Percentiles rank a stretch among this genome's conserved stretches.
Evolutionary conservation across 768 basidiomycete genomes (phyloP).

Genomic region (Plicaturopsis crispa): DNA sequence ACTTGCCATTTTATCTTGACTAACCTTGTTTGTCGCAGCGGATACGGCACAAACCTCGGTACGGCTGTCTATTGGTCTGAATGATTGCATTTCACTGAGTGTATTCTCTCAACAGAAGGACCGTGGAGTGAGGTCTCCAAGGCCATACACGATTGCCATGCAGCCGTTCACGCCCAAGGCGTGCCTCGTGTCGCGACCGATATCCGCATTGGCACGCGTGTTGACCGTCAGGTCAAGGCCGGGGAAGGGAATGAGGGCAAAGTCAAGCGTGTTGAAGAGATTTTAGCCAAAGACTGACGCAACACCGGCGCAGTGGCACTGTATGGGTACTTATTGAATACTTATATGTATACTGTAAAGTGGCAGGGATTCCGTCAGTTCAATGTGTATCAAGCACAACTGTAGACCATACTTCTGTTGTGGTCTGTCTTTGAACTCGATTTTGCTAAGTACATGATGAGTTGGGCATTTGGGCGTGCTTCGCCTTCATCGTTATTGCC

Average conservation of each 20-base stretch:
- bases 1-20: too few species aligned
- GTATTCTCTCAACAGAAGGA: conserved; percentile 53
- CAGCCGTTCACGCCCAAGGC: conserved; percentile 74
- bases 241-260: conserved; percentile 77
- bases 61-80: conserved; percentile 13
- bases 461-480: too few species aligned
- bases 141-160: conserved; percentile 89
- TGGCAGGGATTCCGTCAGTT: too few species aligned
- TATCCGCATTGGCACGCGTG: conserved; percentile 89
- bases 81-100: too few species aligned
- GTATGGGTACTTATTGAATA: too few species aligned
- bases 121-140: conserved; percentile 80
- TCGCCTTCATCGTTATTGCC: too few species aligned
- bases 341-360: too few species aligned
- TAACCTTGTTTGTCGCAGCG: too few species aligned
- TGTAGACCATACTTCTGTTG: too few species aligned
- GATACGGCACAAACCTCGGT: conserved; percentile 90
- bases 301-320: conserved; percentile 6
- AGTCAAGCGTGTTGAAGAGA: conserved; percentile 73
- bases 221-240: conserved; percentile 52
- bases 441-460: too few species aligned
- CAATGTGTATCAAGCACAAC: too few species aligned
- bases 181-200: conserved; percentile 80
- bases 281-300: conserved; percentile 47
- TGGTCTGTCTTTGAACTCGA: too few species aligned